Evolutionary conservation across 1,284 basidiomycete species (phyloP).

Genomic region (Apiotrichum porosum): DNA sequence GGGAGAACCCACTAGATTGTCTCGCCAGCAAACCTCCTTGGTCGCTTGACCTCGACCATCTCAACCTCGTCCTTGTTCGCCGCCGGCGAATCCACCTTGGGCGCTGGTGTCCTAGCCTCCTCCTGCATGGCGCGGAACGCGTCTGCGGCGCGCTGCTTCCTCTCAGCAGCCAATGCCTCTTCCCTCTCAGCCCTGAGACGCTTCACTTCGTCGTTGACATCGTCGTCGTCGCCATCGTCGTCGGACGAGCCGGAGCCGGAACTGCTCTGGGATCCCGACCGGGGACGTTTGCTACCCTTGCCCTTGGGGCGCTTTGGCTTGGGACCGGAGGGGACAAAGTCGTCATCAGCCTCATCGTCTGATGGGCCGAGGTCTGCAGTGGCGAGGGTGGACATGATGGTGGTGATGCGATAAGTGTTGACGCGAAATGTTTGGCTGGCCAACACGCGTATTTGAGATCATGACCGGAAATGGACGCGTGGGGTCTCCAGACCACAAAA

Average conservation of each 20-base stretch:
- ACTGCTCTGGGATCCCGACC: constrained; percentile 8
- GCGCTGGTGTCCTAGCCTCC: neutral
- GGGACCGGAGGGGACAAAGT: constrained; percentile 29
- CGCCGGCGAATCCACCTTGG: neutral
- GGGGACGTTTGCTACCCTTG: constrained; percentile 8
- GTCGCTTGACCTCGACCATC: constrained; percentile 37
- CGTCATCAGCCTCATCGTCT: constrained; percentile 32
- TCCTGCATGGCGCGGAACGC: constrained; percentile 14
- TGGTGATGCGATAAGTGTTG: neutral
- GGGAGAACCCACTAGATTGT: constrained; percentile 44
- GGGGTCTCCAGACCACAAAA: no score
- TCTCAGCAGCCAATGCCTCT: constrained; percentile 13
- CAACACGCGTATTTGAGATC: no score
- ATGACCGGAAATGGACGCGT: no score
- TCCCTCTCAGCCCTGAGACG: constrained; percentile 21
- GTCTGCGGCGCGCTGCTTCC: constrained; percentile 12
- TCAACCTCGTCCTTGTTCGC: constrained; percentile 15
- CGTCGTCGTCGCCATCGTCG: constrained; percentile 13
- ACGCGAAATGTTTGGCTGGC: neutral
- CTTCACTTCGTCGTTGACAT: constrained; percentile 20
- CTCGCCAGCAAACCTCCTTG: constrained; percentile 45
- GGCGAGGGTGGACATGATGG: constrained; percentile 38
- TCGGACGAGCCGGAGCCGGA: constrained; percentile 10
- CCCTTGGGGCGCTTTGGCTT: constrained; percentile 14
- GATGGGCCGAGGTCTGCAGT: constrained; percentile 32